Conservation (phyloP, 2,329 filamentous ascomycete genomes). For the Leptographium flavum region DNA sequence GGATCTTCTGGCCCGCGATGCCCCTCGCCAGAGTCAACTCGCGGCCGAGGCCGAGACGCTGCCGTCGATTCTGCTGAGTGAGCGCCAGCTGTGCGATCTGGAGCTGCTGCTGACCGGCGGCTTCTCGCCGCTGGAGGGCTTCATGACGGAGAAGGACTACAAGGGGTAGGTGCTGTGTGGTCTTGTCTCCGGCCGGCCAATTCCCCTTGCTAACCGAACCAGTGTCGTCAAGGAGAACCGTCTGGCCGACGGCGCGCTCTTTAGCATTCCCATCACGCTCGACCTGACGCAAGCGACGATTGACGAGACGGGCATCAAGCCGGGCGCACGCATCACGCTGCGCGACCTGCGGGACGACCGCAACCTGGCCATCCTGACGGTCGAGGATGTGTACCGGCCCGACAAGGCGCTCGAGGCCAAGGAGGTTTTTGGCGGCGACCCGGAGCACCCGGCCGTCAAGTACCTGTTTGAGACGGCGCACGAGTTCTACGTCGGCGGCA, state of each 20-base stretch:
- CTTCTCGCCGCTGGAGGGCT: constrained; percentile 95
- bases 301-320: constrained; percentile 59
- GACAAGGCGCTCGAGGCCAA: constrained; percentile 85
- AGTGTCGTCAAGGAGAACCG: constrained; percentile 84
- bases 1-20: constrained; percentile 91
- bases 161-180: constrained; percentile 47
- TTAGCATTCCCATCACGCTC: constrained; percentile 93
- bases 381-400: constrained; percentile 89
- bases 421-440: constrained; percentile 84
- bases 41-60: constrained; percentile 72
- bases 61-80: constrained; percentile 69
- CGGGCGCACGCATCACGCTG: constrained; percentile 71
- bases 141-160: constrained; percentile 96
- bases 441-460: constrained; percentile 83
- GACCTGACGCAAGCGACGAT: constrained; percentile 68
- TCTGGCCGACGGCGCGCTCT: constrained; percentile 76
- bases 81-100: constrained; percentile 94
- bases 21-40: constrained; percentile 67
- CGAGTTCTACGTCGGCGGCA: constrained; percentile 90
- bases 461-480: constrained; percentile 70
- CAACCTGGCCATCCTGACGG: constrained; percentile 87
- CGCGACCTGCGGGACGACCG: constrained; percentile 93
- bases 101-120: constrained; percentile 95
- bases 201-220: constrained; percentile 2
- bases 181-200: no score